These are phyloP conservation scores for Scytalidium sp. DNA, from an alignment of 2,329 filamentous ascomycete genomes.

Conservation along the genomic window DNA sequence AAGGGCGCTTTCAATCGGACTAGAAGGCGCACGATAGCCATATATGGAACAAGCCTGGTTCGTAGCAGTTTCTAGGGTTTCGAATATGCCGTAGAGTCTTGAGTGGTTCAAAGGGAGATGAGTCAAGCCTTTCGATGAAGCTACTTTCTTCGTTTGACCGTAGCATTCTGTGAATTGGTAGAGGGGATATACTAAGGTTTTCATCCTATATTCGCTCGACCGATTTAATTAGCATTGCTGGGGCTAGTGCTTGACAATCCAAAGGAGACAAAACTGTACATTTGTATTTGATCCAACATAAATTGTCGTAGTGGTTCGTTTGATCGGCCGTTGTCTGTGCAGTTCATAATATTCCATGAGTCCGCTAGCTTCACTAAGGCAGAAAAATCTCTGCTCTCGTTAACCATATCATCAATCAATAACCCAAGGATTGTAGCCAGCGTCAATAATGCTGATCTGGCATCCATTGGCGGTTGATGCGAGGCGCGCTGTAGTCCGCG, in stretches of 20 bases:
- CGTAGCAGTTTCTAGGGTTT: background rate
- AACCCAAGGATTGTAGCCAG: background rate
- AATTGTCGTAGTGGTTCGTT: background rate
- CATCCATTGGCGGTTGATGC: background rate
- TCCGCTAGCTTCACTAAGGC: background rate
- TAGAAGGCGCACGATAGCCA: background rate
- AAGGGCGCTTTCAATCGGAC: background rate
- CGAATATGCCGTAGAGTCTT: background rate
- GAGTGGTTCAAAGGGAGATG: background rate
- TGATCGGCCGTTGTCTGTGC: background rate
- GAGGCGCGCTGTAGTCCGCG: background rate
- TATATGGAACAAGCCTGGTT: background rate
- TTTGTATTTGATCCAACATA: background rate
- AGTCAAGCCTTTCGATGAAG: background rate
- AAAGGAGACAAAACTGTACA: background rate
- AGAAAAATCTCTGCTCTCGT: background rate
- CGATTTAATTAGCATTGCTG: background rate
- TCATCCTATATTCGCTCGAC: background rate
- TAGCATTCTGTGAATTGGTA: background rate
- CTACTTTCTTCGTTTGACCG: background rate
- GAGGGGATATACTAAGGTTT: background rate
- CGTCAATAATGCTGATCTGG: background rate
- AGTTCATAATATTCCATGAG: background rate
- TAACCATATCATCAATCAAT: background rate
- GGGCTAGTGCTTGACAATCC: background rate